Percentiles rank a stretch among this genome's conserved stretches.
phyloP scores from a whole-genome alignment of 2,329 filamentous ascomycete species.

The Thielaviopsis euricoi region DNA sequence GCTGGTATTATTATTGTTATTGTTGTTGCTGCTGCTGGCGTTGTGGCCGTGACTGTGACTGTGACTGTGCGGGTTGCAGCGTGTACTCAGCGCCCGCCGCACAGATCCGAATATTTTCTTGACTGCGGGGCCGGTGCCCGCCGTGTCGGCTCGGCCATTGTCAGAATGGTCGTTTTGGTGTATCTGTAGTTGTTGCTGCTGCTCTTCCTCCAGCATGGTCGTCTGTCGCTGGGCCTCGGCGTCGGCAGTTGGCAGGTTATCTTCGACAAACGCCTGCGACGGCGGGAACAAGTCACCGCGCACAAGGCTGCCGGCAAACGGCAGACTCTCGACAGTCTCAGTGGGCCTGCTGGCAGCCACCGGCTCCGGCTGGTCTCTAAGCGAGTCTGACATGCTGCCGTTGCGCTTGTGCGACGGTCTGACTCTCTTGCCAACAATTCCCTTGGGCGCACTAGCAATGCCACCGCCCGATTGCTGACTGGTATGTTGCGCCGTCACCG shows the following conservation, averaged over 20 bases:
- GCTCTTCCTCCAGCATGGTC: neutral
- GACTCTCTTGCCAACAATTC: slow-evolving; percentile 41
- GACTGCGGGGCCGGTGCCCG: slow-evolving; percentile 42
- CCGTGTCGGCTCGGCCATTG: neutral
- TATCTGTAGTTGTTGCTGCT: neutral
- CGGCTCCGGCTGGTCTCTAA: slow-evolving; percentile 49
- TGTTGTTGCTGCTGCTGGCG: slow-evolving; percentile 18
- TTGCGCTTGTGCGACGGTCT: slow-evolving; percentile 61
- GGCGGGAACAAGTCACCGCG: slow-evolving; percentile 75
- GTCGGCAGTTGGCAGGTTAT: slow-evolving; percentile 34
- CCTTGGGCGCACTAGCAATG: slow-evolving; percentile 40
- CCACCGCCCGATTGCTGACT: slow-evolving; percentile 16
- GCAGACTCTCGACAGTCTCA: slow-evolving; percentile 43
- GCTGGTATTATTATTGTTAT: slow-evolving; percentile 21
- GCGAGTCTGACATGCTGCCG: slow-evolving; percentile 72
- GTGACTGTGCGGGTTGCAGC: slow-evolving; percentile 22
- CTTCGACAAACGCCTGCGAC: slow-evolving; percentile 62
- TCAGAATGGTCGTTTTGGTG: too few relatives aligned
- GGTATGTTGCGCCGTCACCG: slow-evolving; percentile 20
- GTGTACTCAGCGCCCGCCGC: slow-evolving; percentile 59
- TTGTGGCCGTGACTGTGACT: slow-evolving; percentile 30
- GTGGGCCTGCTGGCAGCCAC: slow-evolving; percentile 31
- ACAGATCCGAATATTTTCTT: slow-evolving; percentile 77
- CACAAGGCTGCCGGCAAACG: slow-evolving; percentile 70
- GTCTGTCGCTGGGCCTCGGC: slow-evolving; percentile 24